These are phyloP conservation scores for Trichoderma cornu-damae DNA, from an alignment of 2,329 filamentous ascomycete genomes.

Conservation along the genomic window DNA sequence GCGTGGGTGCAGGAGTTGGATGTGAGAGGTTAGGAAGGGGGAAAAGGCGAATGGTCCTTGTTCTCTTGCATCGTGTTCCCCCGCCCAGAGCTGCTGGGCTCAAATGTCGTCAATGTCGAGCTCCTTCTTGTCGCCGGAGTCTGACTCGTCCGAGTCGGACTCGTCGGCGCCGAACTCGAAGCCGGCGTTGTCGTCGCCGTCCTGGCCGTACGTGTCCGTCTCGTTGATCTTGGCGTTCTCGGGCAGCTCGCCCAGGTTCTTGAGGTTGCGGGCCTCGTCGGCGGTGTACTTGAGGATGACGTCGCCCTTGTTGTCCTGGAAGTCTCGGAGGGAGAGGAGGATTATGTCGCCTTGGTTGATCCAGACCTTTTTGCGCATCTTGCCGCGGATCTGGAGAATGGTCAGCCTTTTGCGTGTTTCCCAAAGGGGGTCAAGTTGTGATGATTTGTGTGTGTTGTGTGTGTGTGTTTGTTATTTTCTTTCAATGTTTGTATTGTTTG, in stretches of 20 bases:
- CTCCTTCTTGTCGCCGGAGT: slow-evolving; percentile 60
- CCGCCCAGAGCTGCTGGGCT: slow-evolving; percentile 27
- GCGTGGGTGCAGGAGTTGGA: background rate
- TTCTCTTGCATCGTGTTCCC: slow-evolving; percentile 8
- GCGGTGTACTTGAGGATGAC: slow-evolving; percentile 95
- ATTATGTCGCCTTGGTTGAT: slow-evolving; percentile 98
- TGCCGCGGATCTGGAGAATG: slow-evolving; percentile 60
- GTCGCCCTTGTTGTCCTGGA: slow-evolving; percentile 93
- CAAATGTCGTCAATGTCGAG: slow-evolving; percentile 96
- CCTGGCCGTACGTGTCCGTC: slow-evolving; percentile 88
- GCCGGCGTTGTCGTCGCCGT: slow-evolving; percentile 90
- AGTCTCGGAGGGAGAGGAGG: slow-evolving; percentile 80
- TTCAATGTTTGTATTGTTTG: no score
- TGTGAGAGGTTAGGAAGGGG: slow-evolving; percentile 13
- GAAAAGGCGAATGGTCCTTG: background rate
- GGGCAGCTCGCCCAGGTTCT: slow-evolving; percentile 94
- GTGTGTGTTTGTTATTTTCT: no score
- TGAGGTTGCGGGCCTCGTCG: slow-evolving; percentile 91
- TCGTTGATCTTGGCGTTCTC: slow-evolving; percentile 99
- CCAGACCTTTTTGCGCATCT: slow-evolving; percentile 99
- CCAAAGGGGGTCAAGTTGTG: no score
- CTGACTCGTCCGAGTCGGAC: slow-evolving; percentile 51
- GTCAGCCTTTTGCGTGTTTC: background rate
- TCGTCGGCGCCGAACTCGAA: slow-evolving; percentile 99
- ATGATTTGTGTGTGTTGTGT: no score